phyloP scores from a whole-genome alignment of 2,329 filamentous ascomycete species.

The Botrytis paeoniae region DNA sequence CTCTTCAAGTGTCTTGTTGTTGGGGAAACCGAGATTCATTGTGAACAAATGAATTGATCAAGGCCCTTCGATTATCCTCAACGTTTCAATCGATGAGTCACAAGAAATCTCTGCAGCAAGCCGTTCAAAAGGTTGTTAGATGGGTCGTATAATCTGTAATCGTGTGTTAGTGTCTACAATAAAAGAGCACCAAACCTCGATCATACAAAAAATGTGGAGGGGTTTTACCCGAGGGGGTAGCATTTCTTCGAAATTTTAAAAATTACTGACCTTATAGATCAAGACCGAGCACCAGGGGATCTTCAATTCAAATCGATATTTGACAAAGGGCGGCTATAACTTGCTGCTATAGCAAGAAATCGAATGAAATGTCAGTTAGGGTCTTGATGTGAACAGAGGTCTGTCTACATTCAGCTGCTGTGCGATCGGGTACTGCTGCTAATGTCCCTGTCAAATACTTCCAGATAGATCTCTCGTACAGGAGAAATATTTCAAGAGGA shows the following conservation, averaged over 20 bases:
- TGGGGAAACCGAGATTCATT: background rate
- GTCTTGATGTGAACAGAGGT: background rate
- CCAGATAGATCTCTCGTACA: background rate
- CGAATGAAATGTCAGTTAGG: background rate
- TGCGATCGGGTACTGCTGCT: background rate
- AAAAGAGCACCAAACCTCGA: background rate
- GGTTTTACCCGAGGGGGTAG: background rate
- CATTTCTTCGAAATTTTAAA: background rate
- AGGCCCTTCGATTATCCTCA: background rate
- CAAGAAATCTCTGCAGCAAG: background rate
- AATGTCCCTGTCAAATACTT: background rate
- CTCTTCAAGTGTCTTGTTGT: background rate
- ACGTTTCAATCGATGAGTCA: background rate
- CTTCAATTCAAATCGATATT: background rate
- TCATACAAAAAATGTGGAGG: background rate
- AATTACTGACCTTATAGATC: background rate
- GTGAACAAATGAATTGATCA: background rate
- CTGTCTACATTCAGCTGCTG: background rate
- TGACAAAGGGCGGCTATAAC: background rate
- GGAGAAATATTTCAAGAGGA: background rate
- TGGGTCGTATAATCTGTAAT: background rate
- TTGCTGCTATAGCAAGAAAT: background rate
- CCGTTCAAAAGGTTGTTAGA: background rate
- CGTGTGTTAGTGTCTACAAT: background rate
- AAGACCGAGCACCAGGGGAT: no score